A percentile compares a stretch with the other conserved stretches of the same genome.
Evolutionary conservation across 208 protist genomes (phyloP).

Genomic region (Acanthamoeba lenticulata): DNA sequence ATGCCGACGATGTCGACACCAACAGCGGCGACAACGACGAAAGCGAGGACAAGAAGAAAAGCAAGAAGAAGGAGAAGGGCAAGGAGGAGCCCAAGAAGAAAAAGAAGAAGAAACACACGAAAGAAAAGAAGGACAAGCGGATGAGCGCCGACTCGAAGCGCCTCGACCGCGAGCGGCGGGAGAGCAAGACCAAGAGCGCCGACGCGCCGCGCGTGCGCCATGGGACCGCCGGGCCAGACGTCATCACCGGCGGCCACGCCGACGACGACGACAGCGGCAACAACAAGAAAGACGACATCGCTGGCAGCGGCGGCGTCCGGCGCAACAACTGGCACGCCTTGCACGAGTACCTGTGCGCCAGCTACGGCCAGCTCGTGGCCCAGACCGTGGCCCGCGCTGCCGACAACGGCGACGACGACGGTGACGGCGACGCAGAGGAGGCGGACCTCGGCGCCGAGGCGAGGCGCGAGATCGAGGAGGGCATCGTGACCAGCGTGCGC

Average conservation of each 20-base stretch:
- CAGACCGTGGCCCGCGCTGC: neutral
- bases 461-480: slow-evolving; percentile 35
- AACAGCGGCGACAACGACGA: neutral
- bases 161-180: too few species aligned
- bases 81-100: neutral
- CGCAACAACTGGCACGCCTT: neutral
- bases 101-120: neutral
- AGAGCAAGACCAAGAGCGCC: neutral
- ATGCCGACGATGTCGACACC: neutral
- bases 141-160: too few species aligned
- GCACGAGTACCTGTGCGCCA: neutral
- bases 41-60: neutral
- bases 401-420: neutral
- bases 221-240: too few species aligned
- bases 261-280: neutral
- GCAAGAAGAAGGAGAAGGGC: neutral
- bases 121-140: neutral
- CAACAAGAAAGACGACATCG: neutral
- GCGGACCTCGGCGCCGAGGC: too few species aligned
- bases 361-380: neutral
- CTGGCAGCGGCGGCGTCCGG: neutral
- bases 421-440: neutral
- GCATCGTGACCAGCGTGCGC: slow-evolving; percentile 46
- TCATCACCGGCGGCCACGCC: too few species aligned
- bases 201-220: too few species aligned